Base-by-base conservation (phyloP, 106 monocot genomes). In the Chionographis japonica region DNA sequence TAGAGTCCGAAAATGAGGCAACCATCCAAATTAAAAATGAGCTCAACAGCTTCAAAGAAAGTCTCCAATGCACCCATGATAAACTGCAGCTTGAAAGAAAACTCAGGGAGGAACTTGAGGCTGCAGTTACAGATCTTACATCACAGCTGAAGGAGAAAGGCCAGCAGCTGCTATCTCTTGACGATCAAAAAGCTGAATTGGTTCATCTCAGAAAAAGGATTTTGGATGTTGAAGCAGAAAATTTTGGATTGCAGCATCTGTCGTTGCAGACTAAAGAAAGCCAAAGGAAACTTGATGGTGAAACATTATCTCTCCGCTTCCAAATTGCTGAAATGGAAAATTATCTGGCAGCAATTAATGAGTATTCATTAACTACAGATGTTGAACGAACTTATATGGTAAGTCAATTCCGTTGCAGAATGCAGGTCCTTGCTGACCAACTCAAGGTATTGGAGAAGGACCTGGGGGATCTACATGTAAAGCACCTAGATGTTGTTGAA, bases 131-230 rank as follows among this genome's bases (percentile, higher is more conserved):
- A 20, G 72, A 81, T 72, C 84, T 89, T 80, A 84, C 73, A 39
- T 63, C 58, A 61, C 79, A 92, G 67, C 3, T 86, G 67, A 74
- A 75, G 64, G 82, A 82, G 70, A 95, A 73, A 69, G 60, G 52
- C 52, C 60, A 82, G 35, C 72, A 82, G 60, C 53, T 92, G 36
- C 17, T 80, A 35, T 78, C 54, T 61, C 74, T 78, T 72, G 60
- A 78, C 80, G 86, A 80, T 67, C 75, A 83, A n/a, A 78, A 85
- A 63, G 39, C 80, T 38, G 85, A 89, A 69, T 42, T 84, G 37
- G 12, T 46, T 37, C 57, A 70, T 72, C 80, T 92, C 40, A 83
- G 66, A 56, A 68, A 72, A 52, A 80, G 62, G 20, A 35, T 83
- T 18, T 59, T 58, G 12, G 77, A 86, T 65, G 58, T 87, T 67